A percentile compares a stretch with the other conserved stretches of the same genome.
phyloP scores from a whole-genome alignment of 1,284 basidiomycete species.

The Mycosarcoma mackinlayi region DNA sequence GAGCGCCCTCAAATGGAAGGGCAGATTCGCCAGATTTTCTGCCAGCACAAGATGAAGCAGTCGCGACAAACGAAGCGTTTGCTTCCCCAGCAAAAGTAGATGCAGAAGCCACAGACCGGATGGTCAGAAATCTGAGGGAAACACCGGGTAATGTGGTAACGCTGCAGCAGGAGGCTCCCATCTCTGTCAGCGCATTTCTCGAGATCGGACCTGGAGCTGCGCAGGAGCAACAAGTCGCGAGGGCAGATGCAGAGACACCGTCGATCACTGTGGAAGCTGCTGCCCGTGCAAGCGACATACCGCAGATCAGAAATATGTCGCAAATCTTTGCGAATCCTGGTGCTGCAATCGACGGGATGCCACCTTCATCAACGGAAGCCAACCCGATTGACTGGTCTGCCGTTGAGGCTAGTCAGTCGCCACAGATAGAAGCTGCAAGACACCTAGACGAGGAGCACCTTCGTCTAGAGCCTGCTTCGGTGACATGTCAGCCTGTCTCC shows the following conservation, averaged over 20 bases:
- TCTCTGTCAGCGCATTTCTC: conserved; percentile 15
- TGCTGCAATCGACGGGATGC: conserved; percentile 28
- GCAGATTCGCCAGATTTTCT: background rate
- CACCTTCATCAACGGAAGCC: conserved; percentile 10
- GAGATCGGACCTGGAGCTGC: conserved; percentile 1
- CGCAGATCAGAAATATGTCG: background rate
- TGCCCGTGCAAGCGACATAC: background rate
- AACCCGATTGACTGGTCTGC: conserved; percentile 33
- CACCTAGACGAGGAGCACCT: background rate
- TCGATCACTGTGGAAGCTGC: background rate
- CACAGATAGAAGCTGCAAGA: background rate
- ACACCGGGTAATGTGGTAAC: background rate
- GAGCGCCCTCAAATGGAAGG: background rate
- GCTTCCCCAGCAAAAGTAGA: background rate
- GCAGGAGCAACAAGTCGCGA: conserved; percentile 11
- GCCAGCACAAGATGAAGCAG: background rate
- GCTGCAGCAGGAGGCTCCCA: conserved; percentile 2
- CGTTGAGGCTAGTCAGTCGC: conserved; percentile 6
- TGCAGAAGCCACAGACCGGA: background rate
- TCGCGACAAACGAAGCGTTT: background rate
- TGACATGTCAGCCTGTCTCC: background rate
- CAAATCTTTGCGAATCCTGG: background rate
- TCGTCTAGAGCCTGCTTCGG: too few species aligned
- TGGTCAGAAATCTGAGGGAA: background rate
- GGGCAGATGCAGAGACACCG: background rate